Evolutionary conservation across 225 moss, liverwort and hornwort species (phyloP).

Genomic region (Antitrichia curtipendula): DNA sequence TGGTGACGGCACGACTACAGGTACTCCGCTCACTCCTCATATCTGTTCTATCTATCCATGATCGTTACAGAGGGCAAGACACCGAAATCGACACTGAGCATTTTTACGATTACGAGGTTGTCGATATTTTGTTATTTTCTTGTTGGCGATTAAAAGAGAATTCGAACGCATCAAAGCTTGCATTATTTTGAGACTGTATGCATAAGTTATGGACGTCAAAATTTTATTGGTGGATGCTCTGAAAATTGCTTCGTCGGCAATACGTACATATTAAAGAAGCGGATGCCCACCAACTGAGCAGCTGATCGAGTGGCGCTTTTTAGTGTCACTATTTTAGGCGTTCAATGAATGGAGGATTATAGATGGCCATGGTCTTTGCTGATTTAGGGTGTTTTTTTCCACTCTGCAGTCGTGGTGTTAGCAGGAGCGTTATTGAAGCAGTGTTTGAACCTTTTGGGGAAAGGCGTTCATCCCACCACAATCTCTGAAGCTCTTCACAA

Average conservation of each 20-base stretch:
- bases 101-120: background rate
- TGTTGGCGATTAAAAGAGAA: background rate
- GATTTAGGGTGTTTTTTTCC: background rate
- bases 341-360: background rate
- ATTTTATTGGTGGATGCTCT: background rate
- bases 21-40: background rate
- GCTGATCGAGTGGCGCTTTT: background rate
- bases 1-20: constrained; percentile 91
- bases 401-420: constrained; percentile 72
- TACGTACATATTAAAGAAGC: background rate
- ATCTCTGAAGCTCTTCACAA: constrained; percentile 90
- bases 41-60: background rate
- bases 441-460: constrained; percentile 63
- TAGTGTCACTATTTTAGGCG: background rate
- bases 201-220: background rate
- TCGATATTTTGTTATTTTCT: background rate
- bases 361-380: background rate
- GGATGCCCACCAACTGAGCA: background rate
- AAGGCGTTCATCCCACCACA: constrained; percentile 94
- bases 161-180: background rate
- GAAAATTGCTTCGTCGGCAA: background rate
- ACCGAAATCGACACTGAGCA: background rate
- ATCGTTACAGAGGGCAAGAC: background rate
- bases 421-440: constrained; percentile 95
- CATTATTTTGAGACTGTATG: background rate